phyloP scores from a whole-genome alignment of 169 alveolate genomes.

The Amoebophrya sp. region DNA sequence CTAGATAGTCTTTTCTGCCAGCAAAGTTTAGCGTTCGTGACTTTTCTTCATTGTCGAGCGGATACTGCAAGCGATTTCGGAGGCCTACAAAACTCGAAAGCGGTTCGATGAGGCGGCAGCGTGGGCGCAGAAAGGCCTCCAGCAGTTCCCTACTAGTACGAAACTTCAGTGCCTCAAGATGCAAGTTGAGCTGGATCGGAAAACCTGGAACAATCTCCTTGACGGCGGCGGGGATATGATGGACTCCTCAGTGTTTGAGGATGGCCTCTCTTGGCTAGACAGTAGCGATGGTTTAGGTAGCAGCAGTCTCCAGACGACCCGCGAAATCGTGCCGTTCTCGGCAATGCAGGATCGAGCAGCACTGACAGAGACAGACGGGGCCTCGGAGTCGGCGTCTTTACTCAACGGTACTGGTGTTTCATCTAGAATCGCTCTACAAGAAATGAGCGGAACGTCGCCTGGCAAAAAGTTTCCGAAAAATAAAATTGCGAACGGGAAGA shows the following conservation, averaged over 20 bases:
- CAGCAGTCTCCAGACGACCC: neutral
- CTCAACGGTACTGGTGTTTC: too few species aligned
- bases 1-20: too few species aligned
- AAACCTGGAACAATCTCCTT: neutral
- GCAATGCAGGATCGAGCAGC: too few species aligned
- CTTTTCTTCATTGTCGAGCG: too few species aligned
- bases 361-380: too few species aligned
- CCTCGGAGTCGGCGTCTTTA: too few species aligned
- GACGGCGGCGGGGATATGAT: neutral
- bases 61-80: neutral
- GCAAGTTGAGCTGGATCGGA: neutral
- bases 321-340: neutral
- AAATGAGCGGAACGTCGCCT: neutral
- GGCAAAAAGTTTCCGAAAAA: neutral
- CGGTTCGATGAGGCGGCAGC: neutral
- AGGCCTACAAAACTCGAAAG: neutral
- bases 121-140: neutral
- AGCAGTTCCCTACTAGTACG: neutral
- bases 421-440: neutral
- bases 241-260: neutral
- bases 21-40: too few species aligned
- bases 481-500: neutral
- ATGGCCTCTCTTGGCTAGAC: neutral
- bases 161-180: slow-evolving; percentile 16
- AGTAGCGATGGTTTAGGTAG: neutral